Conservation (phyloP, 805 yeast genomes). For the Ogataea ramenticola region DNA sequence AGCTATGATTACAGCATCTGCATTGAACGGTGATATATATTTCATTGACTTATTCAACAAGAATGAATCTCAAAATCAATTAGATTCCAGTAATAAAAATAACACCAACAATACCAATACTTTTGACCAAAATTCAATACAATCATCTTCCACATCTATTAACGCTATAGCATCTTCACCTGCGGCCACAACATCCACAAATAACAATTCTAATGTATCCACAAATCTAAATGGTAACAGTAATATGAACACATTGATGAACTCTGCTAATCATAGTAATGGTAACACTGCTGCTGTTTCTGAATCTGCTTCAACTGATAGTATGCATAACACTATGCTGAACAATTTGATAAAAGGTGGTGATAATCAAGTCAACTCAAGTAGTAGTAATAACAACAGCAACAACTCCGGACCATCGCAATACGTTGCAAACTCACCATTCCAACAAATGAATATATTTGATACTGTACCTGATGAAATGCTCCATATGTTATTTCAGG, state of each 20-base stretch:
- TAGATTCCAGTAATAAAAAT: no score
- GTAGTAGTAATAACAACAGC: no score
- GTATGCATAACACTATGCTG: no score
- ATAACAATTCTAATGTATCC: no score
- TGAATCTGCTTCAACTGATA: not conserved
- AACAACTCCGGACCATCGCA: not conserved
- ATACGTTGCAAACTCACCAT: not conserved
- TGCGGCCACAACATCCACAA: not conserved
- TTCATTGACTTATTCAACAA: conserved; percentile 41
- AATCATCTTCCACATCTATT: not conserved
- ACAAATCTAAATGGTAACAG: not conserved
- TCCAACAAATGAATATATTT: conserved; percentile 6
- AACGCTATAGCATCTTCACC: not conserved
- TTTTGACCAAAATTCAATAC: no score
- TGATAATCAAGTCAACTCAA: no score
- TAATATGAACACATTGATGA: no score
- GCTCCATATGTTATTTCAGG: conserved; percentile 46
- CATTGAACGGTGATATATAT: conserved; percentile 53
- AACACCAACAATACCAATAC: no score
- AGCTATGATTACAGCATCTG: conserved; percentile 68
- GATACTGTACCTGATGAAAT: conserved; percentile 33
- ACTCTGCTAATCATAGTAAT: not conserved
- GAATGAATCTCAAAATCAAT: not conserved
- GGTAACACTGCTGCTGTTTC: no score
- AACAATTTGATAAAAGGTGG: no score